phyloP scores from a whole-genome alignment of 176 grass and related monocot species.

The Elaeis guineensis region DNA sequence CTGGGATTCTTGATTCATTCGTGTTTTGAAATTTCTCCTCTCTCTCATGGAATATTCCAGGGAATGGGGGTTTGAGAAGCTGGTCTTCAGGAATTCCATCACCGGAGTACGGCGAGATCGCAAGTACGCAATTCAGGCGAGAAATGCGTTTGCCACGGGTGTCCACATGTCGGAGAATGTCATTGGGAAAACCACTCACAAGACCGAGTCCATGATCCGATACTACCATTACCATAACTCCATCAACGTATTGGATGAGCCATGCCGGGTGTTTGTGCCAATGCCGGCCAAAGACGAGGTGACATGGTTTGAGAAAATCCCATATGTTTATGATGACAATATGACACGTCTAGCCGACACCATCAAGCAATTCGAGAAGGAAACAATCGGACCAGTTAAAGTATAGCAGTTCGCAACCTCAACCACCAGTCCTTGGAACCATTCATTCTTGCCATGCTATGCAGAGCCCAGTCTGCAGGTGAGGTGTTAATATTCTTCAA shows the following conservation, averaged over 20 bases:
- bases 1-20: too few relatives aligned
- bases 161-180: slow-evolving; percentile 89
- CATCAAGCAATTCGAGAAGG: slow-evolving; percentile 51
- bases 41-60: slow-evolving; percentile 19
- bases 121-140: slow-evolving; percentile 76
- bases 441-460: too few relatives aligned
- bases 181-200: slow-evolving; percentile 56
- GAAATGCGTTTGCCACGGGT: slow-evolving; percentile 50
- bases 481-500: too few relatives aligned
- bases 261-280: slow-evolving; percentile 49
- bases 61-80: slow-evolving; percentile 86
- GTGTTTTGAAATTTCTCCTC: not conserved
- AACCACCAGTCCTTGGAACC: too few relatives aligned
- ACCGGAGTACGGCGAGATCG: slow-evolving; percentile 56
- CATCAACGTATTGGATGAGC: slow-evolving; percentile 75
- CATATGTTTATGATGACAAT: slow-evolving; percentile 59
- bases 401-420: slow-evolving; percentile 23
- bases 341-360: slow-evolving; percentile 38
- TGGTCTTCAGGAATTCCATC: slow-evolving; percentile 65
- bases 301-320: slow-evolving; percentile 46
- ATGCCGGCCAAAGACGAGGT: slow-evolving; percentile 24
- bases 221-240: slow-evolving; percentile 91
- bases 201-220: slow-evolving; percentile 62
- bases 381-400: slow-evolving; percentile 27
- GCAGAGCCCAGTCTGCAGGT: too few relatives aligned